phyloP scores from a whole-genome alignment of 305 asterid species.

The Solanum aculeatissimum region DNA sequence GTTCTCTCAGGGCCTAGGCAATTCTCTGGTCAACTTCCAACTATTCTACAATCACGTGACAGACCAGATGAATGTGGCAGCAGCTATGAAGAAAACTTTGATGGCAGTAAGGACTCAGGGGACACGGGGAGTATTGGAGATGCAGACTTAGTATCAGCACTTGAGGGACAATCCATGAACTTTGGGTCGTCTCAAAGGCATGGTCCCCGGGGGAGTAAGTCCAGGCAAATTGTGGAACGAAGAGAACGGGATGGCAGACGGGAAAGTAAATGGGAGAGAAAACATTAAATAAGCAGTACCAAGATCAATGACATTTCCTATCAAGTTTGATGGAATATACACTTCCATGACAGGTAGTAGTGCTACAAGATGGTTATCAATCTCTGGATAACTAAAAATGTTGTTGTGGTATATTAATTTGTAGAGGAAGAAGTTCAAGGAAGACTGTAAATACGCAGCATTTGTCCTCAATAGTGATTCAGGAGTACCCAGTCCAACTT shows the following conservation, averaged over 20 bases:
- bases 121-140: conserved; percentile 92
- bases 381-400: not conserved
- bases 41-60: conserved; percentile 72
- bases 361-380: not conserved
- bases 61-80: conserved; percentile 74
- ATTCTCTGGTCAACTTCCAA: conserved; percentile 68
- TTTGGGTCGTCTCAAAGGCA: conserved; percentile 53
- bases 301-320: not conserved
- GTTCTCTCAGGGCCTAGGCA: conserved; percentile 50
- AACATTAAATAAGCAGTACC: conserved; percentile 33
- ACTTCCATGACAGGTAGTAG: not conserved
- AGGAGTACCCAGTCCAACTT: not conserved
- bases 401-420: not conserved
- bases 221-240: conserved; percentile 75
- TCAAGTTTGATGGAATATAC: not conserved
- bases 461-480: not conserved
- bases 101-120: conserved; percentile 72
- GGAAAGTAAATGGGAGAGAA: conserved; percentile 97
- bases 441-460: not conserved
- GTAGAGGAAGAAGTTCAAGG: not conserved
- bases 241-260: conserved; percentile 86
- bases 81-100: conserved; percentile 72
- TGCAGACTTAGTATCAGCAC: conserved; percentile 48
- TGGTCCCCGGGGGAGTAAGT: conserved; percentile 59
- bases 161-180: conserved; percentile 53